Evolutionary conservation across 2,329 filamentous ascomycete genomes (phyloP), one percentile per base, ranked within the genome.

Genomic region (Trichoderma harzianum): DNA sequence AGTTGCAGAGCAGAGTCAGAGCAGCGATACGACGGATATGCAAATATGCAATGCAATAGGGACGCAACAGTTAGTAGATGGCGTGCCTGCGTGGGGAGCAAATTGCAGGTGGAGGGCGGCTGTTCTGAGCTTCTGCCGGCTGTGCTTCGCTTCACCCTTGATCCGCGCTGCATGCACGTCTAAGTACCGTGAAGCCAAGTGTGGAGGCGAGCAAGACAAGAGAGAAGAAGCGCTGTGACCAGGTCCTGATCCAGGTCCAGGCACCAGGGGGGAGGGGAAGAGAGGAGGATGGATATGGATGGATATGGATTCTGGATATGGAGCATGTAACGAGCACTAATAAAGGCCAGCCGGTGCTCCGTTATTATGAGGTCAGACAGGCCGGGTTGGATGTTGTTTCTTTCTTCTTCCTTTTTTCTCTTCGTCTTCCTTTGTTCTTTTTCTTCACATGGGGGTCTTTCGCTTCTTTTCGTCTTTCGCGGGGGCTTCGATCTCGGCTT

Each of bases 121-220:
- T 69, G 65, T 67, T 67, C 60, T 65, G 53, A 63, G 71, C 53
- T 62, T 62, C 69, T 43, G 32, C 61, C 62, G 62, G 43, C 51
- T 64, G 70, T 79, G 77, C 79, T 74, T 73, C 79, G 77, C 79
- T 78, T 79, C 79, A 82, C 81, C 82, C 83, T 67, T 84, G 84
- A 84, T 83, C 83, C 79, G 79, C 82, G 83, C 83, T 81, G 84
- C 83, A 85, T 83, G 80, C 79, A 80, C 60, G 60, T 63, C 68
- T 64, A 64, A 64, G 43, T 55, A 63, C 60, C 68, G 68, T 64
- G 55, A 69, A 60, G 66, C 57, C 57, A 69, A 61, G 57, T 69
- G 66, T 69, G 66, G 66, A 61, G 66, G 66, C 57, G 66, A 68
- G 28, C 39, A 58, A 14, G 16, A 43, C 24, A 68, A 68, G 24